These are phyloP conservation scores for Fonsecaea nubica DNA, from an alignment of 2,329 filamentous ascomycete species.

Conservation along the genomic window DNA sequence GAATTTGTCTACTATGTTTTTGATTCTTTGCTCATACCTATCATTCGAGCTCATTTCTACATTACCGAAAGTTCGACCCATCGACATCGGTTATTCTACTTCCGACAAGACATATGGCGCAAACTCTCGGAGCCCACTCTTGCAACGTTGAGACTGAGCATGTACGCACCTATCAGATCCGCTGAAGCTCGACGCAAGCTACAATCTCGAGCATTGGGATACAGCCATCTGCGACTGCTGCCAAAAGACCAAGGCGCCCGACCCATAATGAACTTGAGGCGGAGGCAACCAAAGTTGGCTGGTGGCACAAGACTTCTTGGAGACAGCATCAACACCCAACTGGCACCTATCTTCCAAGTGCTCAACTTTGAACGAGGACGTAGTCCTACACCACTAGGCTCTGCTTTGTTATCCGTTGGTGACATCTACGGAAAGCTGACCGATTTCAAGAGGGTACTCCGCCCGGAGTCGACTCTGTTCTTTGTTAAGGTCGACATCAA, in stretches of 20 bases:
- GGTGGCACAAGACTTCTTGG: constrained; percentile 64
- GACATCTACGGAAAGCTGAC: constrained; percentile 79
- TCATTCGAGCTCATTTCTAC: constrained; percentile 88
- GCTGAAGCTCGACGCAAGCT: constrained; percentile 65
- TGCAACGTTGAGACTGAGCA: constrained; percentile 67
- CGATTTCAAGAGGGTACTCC: constrained; percentile 65
- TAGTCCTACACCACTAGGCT: constrained; percentile 70
- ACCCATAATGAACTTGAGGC: constrained; percentile 84
- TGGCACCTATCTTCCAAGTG: constrained; percentile 76
- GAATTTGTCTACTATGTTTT: constrained; percentile 94
- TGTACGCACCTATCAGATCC: constrained; percentile 78
- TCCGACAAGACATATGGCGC: constrained; percentile 91
- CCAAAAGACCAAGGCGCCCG: constrained; percentile 79
- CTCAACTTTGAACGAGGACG: constrained; percentile 75
- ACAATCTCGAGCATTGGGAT: constrained; percentile 70
- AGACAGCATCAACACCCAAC: constrained; percentile 71
- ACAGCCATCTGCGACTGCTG: constrained; percentile 78
- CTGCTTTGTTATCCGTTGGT: constrained; percentile 78
- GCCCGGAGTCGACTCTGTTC: constrained; percentile 62
- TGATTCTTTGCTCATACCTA: constrained; percentile 86
- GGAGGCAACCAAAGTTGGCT: constrained; percentile 62
- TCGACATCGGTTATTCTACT: constrained; percentile 85
- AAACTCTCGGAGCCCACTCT: constrained; percentile 76
- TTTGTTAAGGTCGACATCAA: constrained; percentile 94
- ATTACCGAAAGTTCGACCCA: constrained; percentile 87